Evolutionary conservation across 495 filamentous ascomycete species (phyloP).

Genomic region (Sordaria brevicollis): DNA sequence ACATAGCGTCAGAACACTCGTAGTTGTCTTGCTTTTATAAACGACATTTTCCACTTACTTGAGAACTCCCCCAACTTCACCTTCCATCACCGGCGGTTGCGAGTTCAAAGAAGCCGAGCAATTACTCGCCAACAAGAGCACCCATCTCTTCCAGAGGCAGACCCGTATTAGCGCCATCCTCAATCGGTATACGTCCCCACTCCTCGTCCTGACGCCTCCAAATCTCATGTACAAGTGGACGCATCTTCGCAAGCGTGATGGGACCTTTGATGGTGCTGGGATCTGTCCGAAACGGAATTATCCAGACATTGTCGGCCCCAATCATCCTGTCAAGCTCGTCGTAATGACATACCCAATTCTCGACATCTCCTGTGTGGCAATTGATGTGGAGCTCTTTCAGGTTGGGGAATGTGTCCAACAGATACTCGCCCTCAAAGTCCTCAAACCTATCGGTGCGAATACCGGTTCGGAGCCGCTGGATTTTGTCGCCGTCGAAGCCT

Average conservation of each 20-base stretch:
- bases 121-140: not conserved
- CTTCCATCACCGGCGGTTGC: not conserved
- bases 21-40: not conserved
- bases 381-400: not conserved
- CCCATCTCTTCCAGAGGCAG: not conserved
- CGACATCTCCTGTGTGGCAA: not conserved
- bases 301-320: not conserved
- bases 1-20: not conserved
- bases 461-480: not conserved
- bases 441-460: not conserved
- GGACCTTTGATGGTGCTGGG: not conserved
- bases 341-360: not conserved
- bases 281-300: not conserved
- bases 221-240: not conserved
- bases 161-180: not conserved
- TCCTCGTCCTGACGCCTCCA: not conserved
- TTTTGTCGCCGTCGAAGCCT: not conserved
- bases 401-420: not conserved
- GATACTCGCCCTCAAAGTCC: not conserved
- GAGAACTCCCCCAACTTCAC: not conserved
- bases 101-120: not conserved
- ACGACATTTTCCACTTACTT: not conserved
- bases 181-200: not conserved
- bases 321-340: not conserved
- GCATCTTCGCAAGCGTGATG: not conserved